These are phyloP conservation scores for Dryas alaskensis DNA, from an alignment of 306 rosid species.

Conservation along the genomic window DNA sequence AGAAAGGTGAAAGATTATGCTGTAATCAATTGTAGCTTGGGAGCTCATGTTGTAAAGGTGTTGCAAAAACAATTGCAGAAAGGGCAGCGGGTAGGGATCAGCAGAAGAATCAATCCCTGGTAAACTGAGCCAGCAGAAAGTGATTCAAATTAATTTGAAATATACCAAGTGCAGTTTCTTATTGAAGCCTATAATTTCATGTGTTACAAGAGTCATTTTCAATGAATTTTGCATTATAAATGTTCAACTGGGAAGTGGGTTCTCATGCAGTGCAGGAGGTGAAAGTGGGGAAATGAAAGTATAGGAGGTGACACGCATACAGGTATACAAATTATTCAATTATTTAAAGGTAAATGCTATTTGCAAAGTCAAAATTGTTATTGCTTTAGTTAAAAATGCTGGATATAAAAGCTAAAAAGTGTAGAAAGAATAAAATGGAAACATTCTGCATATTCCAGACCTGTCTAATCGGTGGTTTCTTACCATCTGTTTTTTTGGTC, in stretches of 20 bases:
- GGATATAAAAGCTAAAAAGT: background rate
- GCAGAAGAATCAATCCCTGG: background rate
- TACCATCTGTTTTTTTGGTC: too few species aligned
- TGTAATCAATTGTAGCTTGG: background rate
- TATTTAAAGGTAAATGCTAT: background rate
- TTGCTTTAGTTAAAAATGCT: background rate
- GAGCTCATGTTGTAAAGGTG: constrained; percentile 3
- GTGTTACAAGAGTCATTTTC: background rate
- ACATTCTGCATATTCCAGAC: background rate
- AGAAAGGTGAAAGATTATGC: constrained; percentile 8
- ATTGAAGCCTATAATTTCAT: background rate
- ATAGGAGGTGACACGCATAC: too few species aligned
- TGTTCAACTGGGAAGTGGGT: too few species aligned
- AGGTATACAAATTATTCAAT: background rate
- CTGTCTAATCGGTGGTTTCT: background rate
- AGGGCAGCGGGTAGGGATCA: background rate
- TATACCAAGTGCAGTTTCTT: background rate
- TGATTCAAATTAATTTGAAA: background rate
- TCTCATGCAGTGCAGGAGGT: too few species aligned
- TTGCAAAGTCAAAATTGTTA: too few species aligned
- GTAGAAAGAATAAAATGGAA: background rate
- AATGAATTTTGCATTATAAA: background rate
- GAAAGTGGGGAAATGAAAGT: too few species aligned
- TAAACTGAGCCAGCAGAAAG: background rate
- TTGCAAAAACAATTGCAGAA: background rate